Base-by-base conservation (phyloP, 2,329 filamentous ascomycete genomes). In the Diaporthe humulicola region DNA sequence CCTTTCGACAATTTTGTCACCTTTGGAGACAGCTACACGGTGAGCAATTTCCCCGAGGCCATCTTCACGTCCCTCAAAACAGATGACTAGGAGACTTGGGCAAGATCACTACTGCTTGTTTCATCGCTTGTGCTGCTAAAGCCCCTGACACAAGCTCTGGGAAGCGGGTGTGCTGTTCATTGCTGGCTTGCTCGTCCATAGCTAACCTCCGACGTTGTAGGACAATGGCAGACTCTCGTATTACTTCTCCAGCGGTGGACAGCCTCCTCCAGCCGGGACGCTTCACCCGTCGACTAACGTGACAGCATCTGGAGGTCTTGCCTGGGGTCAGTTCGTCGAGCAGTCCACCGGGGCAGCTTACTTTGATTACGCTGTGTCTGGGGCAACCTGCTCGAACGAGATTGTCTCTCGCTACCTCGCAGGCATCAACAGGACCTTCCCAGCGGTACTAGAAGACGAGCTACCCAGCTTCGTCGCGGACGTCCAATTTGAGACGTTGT, bases 11-110 rank as follows among this genome's bases (percentile, higher is more conserved):
- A 90, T 67, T 81, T 95, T 50, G 88, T 95, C 52, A 88, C 91
- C 0, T 95, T 95, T 80, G 93, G 93, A 17, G 93, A 95, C 82
- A 94, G 92, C 82, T 95, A 93, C 80, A 94, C 93, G 0, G 64
- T 69, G 12, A 69, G 64, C 3, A 22, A 5, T 9, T 52, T 38
- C 19, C n/a, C 22, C 4, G 3, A 52, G 45, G 9, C n/a, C 45
- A 50, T 36, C 1, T 9, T 17, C 25, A 12, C 7, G 28, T 36
- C 17, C 42, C 22, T 10, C 10, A 2, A 0, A n/a, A 61, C 8
- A 40, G 9, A 28, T 5, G n/a, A 19, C 3, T 54, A 9, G 25
- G 8, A 40, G 12, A 14, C 8, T 15, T 7, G 2, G 64, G 22
- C 15, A 19, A 40, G n/a, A n/a, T n/a, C 25, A 25, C 22, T 2